Base-by-base conservation (phyloP, 768 basidiomycete species). In the Phylloporus sp. region DNA sequence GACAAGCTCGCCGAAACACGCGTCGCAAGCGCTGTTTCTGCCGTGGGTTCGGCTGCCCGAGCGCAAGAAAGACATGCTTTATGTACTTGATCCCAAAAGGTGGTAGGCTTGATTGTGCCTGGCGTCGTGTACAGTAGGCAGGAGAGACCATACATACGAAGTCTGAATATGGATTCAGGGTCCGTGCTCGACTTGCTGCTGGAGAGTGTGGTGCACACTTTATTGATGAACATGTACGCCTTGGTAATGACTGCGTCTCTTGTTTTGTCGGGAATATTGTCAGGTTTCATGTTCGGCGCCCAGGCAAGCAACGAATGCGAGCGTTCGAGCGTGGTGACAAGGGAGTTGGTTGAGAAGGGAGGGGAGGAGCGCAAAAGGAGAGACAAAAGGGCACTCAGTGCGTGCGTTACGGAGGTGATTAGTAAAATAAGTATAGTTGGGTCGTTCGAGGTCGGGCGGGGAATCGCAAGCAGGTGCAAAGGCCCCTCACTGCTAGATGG, bases 81-180 rank as follows among this genome's bases (percentile, higher is more conserved):
- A 71, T 70, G 22, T 61, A 65, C 71, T 56, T 90, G 88, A 38
- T 84, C 81, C 87, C 87, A 88, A 60, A 89, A 84, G 0, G 73
- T 75, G 38, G 69, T 68, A 3, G 81, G 64, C 38, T 77, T 72
- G 22, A 75, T 52, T 55, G 29, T 76, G 70, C 24, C 77, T 70
- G 21, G 71, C 59, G 74, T 71, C 6, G 81, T 77, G 44, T 70
- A 68, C 9, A 82, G 46, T 55, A 76, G 50, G 72, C 66, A 57
- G 60, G 77, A 63, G 69, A 84, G 61, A 5, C 64, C 64, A 60
- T 74, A 63, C 62, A 71, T 45, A 36, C 75, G 68, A 21, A 77
- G 67, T 17, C 58, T 57, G 52, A 72, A 72, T 38, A 67, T 62
- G 53, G 22, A 65, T 39, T 42, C 38, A 23, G 24, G 23, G 32